Conservation (phyloP, 2,329 filamentous ascomycete species). For the Lasiodiplodia theobromae region DNA sequence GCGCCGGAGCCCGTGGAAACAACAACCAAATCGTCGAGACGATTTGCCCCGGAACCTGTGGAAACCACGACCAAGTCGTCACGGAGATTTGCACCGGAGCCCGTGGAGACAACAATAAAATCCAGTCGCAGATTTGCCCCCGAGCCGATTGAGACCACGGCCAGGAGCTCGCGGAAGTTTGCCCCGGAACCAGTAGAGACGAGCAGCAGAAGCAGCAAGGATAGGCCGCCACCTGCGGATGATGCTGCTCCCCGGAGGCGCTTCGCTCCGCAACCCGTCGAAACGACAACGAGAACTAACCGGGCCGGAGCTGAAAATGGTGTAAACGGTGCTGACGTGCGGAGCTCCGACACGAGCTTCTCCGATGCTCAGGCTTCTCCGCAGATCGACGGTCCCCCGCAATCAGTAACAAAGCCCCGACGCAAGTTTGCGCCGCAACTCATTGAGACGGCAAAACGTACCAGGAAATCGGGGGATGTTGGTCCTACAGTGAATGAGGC, state of each 20-base stretch:
- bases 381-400: constrained; percentile 28
- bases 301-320: constrained; percentile 30
- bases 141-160: constrained; percentile 42
- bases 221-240: constrained; percentile 32
- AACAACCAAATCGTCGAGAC: constrained; percentile 34
- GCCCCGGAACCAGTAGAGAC: constrained; percentile 53
- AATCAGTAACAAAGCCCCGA: constrained; percentile 39
- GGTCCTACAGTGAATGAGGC: constrained; percentile 68
- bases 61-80: constrained; percentile 32
- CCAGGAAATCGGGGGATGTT: constrained; percentile 70
- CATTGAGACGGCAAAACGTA: constrained; percentile 79
- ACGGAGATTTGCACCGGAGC: constrained; percentile 65
- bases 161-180: constrained; percentile 58
- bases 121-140: constrained; percentile 48
- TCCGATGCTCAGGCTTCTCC: constrained; percentile 25
- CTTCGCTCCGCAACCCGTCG: constrained; percentile 42
- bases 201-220: constrained; percentile 38
- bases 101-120: constrained; percentile 74
- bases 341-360: constrained; percentile 18
- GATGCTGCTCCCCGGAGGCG: constrained; percentile 32
- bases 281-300: constrained; percentile 38
- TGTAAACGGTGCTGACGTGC: constrained; percentile 6
- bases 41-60: constrained; percentile 43
- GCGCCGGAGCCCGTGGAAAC: constrained; percentile 48
- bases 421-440: constrained; percentile 77